Evolutionary conservation across 805 yeast genomes (phyloP).

Genomic region (Peterozyma toletana): DNA sequence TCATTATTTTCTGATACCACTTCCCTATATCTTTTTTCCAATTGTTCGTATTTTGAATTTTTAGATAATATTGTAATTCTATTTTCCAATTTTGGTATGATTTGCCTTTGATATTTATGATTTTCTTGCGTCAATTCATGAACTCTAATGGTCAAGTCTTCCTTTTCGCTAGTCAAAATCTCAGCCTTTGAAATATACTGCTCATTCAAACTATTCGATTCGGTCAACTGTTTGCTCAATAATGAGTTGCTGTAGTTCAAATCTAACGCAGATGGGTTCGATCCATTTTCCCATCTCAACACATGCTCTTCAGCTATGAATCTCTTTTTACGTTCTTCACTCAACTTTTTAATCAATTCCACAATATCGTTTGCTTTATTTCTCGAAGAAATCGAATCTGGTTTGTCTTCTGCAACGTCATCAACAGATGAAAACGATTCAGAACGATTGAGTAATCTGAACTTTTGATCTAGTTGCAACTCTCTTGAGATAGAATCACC

Average conservation of each 20-base stretch:
- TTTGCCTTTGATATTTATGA: constrained; percentile 30
- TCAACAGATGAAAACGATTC: neutral
- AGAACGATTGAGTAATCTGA: constrained; percentile 14
- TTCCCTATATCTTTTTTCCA: constrained; percentile 19
- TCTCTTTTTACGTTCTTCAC: constrained; percentile 58
- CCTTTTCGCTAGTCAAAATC: constrained; percentile 26
- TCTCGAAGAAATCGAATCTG: constrained; percentile 22
- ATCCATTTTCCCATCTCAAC: constrained; percentile 44
- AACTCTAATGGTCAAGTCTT: constrained; percentile 29
- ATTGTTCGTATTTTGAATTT: constrained; percentile 14
- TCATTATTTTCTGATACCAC: constrained; percentile 23
- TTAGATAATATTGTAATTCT: constrained; percentile 26
- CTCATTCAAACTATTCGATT: constrained; percentile 39
- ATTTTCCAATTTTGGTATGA: constrained; percentile 40
- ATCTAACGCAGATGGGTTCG: constrained; percentile 46
- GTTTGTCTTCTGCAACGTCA: neutral
- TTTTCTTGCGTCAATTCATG: constrained; percentile 32
- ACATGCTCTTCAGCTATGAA: constrained; percentile 69
- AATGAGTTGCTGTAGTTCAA: constrained; percentile 50
- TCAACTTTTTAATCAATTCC: constrained; percentile 47
- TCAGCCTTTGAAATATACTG: constrained; percentile 40
- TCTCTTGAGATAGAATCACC: constrained; percentile 70
- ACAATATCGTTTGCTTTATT: constrained; percentile 36
- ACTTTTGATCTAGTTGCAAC: constrained; percentile 43
- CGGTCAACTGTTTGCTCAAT: constrained; percentile 36